These are phyloP conservation scores for Solanum chacoense DNA, from an alignment of 305 asterid genomes.

Conservation along the genomic window DNA sequence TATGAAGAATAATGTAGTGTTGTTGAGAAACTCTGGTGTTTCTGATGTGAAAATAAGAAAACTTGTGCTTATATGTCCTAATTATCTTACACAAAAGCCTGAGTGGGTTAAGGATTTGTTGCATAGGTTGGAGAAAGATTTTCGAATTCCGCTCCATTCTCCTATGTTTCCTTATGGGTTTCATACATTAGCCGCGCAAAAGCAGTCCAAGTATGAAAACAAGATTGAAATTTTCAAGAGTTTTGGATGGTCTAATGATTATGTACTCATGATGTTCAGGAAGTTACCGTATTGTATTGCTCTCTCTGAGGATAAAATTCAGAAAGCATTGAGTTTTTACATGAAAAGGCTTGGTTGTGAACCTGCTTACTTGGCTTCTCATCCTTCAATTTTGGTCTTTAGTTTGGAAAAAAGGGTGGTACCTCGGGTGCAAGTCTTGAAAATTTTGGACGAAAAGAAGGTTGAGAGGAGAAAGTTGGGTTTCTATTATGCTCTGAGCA, in stretches of 20 bases:
- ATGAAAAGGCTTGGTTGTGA: conserved; percentile 2
- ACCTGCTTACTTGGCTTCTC: conserved; percentile 4
- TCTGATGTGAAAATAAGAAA: neutral
- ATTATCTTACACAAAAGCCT: neutral
- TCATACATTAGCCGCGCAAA: neutral
- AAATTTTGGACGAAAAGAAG: conserved; percentile 7
- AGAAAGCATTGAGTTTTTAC: neutral
- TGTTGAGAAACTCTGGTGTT: conserved; percentile 3
- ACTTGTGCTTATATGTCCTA: neutral
- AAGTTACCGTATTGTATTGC: neutral
- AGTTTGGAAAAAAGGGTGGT: conserved; percentile 7
- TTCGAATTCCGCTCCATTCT: neutral
- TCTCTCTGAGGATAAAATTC: conserved; percentile 1
- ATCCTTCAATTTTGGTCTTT: neutral
- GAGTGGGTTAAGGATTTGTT: conserved; percentile 2
- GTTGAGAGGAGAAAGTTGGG: neutral
- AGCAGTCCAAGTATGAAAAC: neutral
- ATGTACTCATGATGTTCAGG: neutral
- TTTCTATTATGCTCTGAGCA: neutral
- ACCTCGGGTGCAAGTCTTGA: conserved; percentile 1
- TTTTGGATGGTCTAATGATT: conserved; percentile 5
- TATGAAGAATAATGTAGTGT: neutral
- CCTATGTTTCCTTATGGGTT: neutral
- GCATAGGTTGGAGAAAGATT: conserved; percentile 5
- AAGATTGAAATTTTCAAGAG: conserved; percentile 5